These are phyloP conservation scores for Nitzschia sp. DNA, from an alignment of 108 stramenopile species.

Conservation along the genomic window DNA sequence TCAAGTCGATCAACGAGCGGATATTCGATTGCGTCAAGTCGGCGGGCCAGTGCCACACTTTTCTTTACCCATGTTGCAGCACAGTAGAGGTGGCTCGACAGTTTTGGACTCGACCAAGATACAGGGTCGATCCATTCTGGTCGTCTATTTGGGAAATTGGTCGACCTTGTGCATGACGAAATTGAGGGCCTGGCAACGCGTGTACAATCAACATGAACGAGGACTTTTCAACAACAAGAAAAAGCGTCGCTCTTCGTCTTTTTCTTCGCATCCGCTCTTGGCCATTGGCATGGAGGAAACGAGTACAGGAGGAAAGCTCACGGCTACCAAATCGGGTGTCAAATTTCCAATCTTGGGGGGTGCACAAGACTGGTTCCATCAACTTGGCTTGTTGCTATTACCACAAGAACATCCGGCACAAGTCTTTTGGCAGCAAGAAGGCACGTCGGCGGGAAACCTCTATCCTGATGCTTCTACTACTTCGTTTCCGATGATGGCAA, in stretches of 20 bases:
- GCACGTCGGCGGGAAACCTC: background rate
- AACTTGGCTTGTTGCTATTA: background rate
- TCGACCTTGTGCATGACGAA: constrained; percentile 13
- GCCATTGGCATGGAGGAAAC: constrained; percentile 13
- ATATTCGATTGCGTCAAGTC: no score
- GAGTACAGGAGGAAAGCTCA: background rate
- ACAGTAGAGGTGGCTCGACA: no score
- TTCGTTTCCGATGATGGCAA: background rate
- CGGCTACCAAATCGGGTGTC: background rate
- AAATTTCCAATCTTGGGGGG: constrained; percentile 4
- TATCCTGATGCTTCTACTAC: background rate
- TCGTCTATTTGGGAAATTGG: constrained; percentile 14
- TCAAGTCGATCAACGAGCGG: no score
- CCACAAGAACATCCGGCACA: no score
- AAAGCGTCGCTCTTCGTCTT: background rate
- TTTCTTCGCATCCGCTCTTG: background rate
- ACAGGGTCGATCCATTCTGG: background rate
- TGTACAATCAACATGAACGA: background rate
- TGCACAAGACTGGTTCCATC: background rate
- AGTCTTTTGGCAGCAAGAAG: background rate
- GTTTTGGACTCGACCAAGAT: no score
- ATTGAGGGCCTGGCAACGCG: constrained; percentile 4
- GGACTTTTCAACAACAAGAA: background rate
- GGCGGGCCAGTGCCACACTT: no score
- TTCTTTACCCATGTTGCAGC: no score